These are phyloP conservation scores for Apiospora hydei DNA, from an alignment of 2,329 filamentous ascomycete genomes.

Conservation along the genomic window DNA sequence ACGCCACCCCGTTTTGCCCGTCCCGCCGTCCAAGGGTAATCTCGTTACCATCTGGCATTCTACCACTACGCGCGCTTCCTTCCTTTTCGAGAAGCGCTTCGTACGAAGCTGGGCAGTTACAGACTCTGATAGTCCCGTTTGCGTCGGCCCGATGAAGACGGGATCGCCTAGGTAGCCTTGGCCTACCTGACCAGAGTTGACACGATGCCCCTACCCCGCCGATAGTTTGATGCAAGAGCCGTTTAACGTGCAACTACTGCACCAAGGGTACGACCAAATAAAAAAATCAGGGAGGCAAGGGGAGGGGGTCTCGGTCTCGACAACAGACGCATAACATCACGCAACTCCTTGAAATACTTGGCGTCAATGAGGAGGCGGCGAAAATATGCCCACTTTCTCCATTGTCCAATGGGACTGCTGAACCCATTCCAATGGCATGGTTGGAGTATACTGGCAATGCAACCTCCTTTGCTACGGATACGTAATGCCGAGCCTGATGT, in stretches of 20 bases:
- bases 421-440: neutral
- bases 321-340: neutral
- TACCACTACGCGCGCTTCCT: neutral
- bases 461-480: neutral
- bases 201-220: constrained; percentile 5
- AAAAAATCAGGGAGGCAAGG: neutral
- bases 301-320: neutral
- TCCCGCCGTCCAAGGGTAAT: neutral
- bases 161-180: neutral
- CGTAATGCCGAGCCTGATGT: neutral
- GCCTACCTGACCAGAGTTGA: neutral
- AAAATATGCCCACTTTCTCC: neutral
- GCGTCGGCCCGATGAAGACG: constrained; percentile 8
- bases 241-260: neutral
- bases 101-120: neutral
- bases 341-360: neutral
- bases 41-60: neutral
- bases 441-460: neutral
- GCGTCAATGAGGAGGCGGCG: neutral
- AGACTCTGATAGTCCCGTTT: neutral
- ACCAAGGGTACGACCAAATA: neutral
- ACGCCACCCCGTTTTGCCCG: constrained; percentile 1
- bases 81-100: neutral
- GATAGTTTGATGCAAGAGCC: constrained; percentile 7
- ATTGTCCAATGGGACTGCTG: neutral